These are phyloP conservation scores for Claviceps pazoutovae DNA, from an alignment of 2,329 filamentous ascomycete genomes.

Conservation along the genomic window DNA sequence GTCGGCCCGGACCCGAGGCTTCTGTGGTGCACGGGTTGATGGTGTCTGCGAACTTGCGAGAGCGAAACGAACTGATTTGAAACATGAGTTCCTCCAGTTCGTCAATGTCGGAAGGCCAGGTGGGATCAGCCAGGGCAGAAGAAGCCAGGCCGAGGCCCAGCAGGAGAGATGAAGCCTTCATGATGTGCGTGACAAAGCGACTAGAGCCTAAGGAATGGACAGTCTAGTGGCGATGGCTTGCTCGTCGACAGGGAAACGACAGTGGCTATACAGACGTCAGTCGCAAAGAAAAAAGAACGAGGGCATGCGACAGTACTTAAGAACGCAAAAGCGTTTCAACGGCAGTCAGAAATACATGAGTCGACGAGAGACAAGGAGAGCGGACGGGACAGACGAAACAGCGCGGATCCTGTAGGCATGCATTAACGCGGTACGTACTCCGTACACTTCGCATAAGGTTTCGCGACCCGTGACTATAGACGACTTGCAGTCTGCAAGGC, in stretches of 20 bases:
- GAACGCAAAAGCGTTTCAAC: background rate
- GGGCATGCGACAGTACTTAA: background rate
- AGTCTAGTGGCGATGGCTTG: background rate
- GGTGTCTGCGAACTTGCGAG: constrained; percentile 39
- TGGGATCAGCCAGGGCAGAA: constrained; percentile 31
- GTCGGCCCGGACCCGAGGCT: constrained; percentile 37
- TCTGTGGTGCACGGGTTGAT: constrained; percentile 44
- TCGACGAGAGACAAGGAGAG: background rate
- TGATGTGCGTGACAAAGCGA: constrained; percentile 2
- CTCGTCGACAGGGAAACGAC: background rate
- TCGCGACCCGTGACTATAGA: background rate
- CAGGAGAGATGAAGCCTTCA: constrained; percentile 13
- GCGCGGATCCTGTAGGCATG: background rate
- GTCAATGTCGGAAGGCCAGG: constrained; percentile 46
- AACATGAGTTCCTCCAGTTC: constrained; percentile 52
- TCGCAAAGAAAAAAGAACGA: background rate
- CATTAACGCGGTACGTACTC: background rate
- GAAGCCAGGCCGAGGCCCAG: constrained; percentile 23
- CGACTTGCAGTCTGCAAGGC: background rate
- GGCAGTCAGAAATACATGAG: background rate
- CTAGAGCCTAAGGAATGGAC: background rate
- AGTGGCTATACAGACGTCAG: background rate
- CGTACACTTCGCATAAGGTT: background rate
- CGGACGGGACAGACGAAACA: background rate
- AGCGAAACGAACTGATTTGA: constrained; percentile 39